Evolutionary conservation across 805 yeast genomes (phyloP).

Genomic region (Hanseniaspora meyeri): DNA sequence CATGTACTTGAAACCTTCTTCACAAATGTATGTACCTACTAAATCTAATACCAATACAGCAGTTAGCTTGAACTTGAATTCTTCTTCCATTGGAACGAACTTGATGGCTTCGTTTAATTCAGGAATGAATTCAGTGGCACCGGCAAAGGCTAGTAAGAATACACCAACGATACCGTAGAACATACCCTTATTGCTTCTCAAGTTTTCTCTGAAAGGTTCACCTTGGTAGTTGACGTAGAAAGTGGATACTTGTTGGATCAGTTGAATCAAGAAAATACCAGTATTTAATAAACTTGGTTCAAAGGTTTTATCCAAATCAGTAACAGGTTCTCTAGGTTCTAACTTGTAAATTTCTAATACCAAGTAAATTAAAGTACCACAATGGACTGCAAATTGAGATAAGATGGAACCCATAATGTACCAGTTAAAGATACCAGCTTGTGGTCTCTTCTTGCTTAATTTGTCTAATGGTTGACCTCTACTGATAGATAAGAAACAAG

Average conservation of each 20-base stretch:
- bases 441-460: conserved; percentile 88
- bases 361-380: conserved; percentile 67
- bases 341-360: conserved; percentile 69
- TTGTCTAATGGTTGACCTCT: conserved; percentile 85
- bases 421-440: conserved; percentile 86
- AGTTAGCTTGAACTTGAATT: conserved; percentile 70
- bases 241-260: conserved; percentile 94
- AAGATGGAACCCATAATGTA: conserved; percentile 96
- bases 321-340: conserved; percentile 85
- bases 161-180: conserved; percentile 89
- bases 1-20: conserved; percentile 64
- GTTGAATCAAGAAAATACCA: conserved; percentile 85
- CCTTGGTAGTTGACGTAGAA: conserved; percentile 98
- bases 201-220: conserved; percentile 85
- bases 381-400: conserved; percentile 92
- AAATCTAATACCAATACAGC: conserved; percentile 62
- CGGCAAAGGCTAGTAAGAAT: conserved; percentile 73
- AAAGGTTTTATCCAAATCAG: conserved; percentile 81
- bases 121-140: conserved; percentile 89
- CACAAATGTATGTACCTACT: conserved; percentile 63
- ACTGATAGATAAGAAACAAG: conserved; percentile 89
- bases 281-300: conserved; percentile 86
- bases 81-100: conserved; percentile 70
- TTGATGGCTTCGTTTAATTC: conserved; percentile 86
- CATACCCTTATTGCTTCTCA: conserved; percentile 89